Evolutionary conservation across 2,329 filamentous ascomycete genomes (phyloP), one percentile per base, ranked within the genome.

Genomic region (Penicillium brasilianum): DNA sequence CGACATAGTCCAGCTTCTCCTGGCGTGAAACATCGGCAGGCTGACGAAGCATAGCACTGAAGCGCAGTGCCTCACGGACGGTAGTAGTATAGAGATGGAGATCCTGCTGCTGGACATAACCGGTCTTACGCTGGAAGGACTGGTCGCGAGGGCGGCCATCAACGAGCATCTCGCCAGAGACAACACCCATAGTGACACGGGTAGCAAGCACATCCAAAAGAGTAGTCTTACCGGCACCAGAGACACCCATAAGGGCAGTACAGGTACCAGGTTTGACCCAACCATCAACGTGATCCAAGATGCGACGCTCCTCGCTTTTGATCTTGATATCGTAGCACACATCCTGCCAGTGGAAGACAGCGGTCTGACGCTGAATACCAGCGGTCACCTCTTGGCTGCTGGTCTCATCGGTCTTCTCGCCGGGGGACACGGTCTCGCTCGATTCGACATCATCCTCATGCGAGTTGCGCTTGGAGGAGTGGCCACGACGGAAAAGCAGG

Each of bases 191-290:
- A 0, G 91, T 93, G 11, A 90, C 90, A 74, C 93, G 89, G 61
- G 90, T 91, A 49, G 93, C 93, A 66, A 97, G 83, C 37, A 91
- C 91, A 77, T 97, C 91, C 34, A 97, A 81, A 30, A 97, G 85
- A 0, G 93, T 97, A 0, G 93, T 97, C 78, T 97, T 97, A 60
- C 93, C 93, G n/a, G 93, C 93, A 67, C 93, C 93, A 34, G 90
- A 93, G 8, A 93, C 91, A 79, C 92, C 84, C 93, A 97, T 97
- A 3, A 96, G 83, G 41, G 92, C 93, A 13, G 93, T 97, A 57
- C 96, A 77, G 16, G 92, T 96, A 61, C 93, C 93, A 3, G 93
- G 93, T 77, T 96, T 95, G 61, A 97, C 92, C 91, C 92, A 97
- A 37, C 93, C 93, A 72, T 96, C 90, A 13, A 97, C 91, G 64